A percentile compares a stretch with the other conserved stretches of the same genome.
Evolutionary conservation across 164 flowering plant species (phyloP).

Genomic region (Kingdonia uniflora): DNA sequence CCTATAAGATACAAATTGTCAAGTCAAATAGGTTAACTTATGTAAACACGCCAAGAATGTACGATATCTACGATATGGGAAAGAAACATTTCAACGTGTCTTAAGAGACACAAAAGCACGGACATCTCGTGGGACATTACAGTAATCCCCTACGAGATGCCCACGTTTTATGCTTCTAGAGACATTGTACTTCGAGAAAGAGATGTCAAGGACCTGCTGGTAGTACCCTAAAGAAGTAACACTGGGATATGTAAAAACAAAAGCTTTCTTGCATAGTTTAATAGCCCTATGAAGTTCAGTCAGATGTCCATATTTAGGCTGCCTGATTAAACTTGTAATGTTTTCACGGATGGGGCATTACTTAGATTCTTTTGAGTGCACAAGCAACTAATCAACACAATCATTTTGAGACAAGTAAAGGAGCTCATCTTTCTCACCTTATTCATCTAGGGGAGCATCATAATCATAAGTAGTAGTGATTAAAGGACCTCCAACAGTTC

Average conservation of each 20-base stretch:
- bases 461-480: slow-evolving; percentile 94
- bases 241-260: slow-evolving; percentile 75
- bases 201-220: slow-evolving; percentile 37
- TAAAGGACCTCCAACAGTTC: slow-evolving; percentile 96
- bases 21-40: not conserved
- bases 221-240: slow-evolving; percentile 54
- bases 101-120: too few species aligned
- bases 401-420: not conserved
- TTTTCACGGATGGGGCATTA: not conserved
- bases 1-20: slow-evolving; percentile 37
- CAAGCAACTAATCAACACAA: not conserved
- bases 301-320: slow-evolving; percentile 91
- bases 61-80: too few species aligned
- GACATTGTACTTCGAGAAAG: too few species aligned
- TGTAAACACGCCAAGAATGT: too few species aligned
- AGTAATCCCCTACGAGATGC: too few species aligned
- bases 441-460: slow-evolving; percentile 98
- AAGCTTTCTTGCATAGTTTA: slow-evolving; percentile 66
- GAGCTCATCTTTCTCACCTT: slow-evolving; percentile 42
- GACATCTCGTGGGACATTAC: too few species aligned
- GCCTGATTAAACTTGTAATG: slow-evolving; percentile 58
- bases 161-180: too few species aligned
- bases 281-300: slow-evolving; percentile 83
- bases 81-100: too few species aligned
- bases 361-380: not conserved